These are phyloP conservation scores for Lagenidium giganteum DNA, from an alignment of 352 stramenopile species.

Conservation along the genomic window DNA sequence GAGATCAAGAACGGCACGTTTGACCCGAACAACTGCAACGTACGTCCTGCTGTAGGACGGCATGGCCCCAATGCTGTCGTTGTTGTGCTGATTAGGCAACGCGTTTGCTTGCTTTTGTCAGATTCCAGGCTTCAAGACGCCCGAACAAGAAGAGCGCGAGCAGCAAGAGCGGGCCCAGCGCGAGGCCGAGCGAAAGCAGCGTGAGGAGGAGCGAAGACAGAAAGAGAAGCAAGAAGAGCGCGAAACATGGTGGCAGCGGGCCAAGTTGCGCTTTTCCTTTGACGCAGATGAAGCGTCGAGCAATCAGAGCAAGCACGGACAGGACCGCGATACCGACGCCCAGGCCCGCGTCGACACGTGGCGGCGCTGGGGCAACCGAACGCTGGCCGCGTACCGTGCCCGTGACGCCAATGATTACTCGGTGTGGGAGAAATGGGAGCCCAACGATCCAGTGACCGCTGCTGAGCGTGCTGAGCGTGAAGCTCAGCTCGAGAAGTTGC, in stretches of 20 bases:
- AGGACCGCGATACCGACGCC: too few relatives aligned
- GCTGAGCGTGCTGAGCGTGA: slow-evolving; percentile 42
- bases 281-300: slow-evolving; percentile 14
- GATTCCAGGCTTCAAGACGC: slow-evolving; percentile 65
- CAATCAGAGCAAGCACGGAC: neutral
- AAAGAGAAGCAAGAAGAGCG: slow-evolving; percentile 42
- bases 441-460: slow-evolving; percentile 47
- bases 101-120: slow-evolving; percentile 17
- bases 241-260: slow-evolving; percentile 54
- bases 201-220: slow-evolving; percentile 27
- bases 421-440: slow-evolving; percentile 50
- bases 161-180: slow-evolving; percentile 20
- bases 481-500: slow-evolving; percentile 37
- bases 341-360: too few relatives aligned
- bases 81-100: too few relatives aligned
- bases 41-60: too few relatives aligned
- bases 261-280: slow-evolving; percentile 37
- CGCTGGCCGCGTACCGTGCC: slow-evolving; percentile 48
- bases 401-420: slow-evolving; percentile 74
- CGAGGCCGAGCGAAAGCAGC: slow-evolving; percentile 28
- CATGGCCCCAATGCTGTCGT: too few relatives aligned
- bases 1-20: slow-evolving; percentile 74
- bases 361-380: slow-evolving; percentile 33
- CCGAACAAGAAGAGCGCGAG: slow-evolving; percentile 54
- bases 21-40: slow-evolving; percentile 56